Evolutionary conservation across 208 protist species (phyloP).

Genomic region (Angomonas deanei): DNA sequence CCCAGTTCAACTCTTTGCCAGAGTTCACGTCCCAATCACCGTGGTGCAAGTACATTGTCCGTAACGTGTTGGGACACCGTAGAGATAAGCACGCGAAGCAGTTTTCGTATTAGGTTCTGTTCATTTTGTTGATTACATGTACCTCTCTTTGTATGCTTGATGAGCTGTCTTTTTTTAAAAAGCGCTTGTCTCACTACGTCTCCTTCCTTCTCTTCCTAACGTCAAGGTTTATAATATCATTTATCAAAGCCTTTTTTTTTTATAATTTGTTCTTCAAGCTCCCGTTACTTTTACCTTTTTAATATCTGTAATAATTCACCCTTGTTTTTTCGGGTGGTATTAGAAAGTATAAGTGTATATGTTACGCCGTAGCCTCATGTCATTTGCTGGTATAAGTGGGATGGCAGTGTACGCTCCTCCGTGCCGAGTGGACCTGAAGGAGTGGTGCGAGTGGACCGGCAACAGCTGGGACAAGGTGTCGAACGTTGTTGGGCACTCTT

Average conservation of each 20-base stretch:
- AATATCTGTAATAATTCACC: too few relatives aligned
- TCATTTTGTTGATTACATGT: neutral
- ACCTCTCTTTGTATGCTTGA: constrained; percentile 15
- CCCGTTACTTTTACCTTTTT: neutral
- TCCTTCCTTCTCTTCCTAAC: neutral
- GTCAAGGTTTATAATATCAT: neutral
- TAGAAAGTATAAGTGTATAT: constrained; percentile 14
- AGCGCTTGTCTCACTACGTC: neutral
- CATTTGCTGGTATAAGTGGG: constrained; percentile 73
- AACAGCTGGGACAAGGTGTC: constrained; percentile 89
- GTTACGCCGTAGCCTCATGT: constrained; percentile 43
- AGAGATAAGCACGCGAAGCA: constrained; percentile 35
- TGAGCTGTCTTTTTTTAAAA: neutral
- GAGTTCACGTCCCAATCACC: constrained; percentile 40
- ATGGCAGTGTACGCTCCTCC: constrained; percentile 84
- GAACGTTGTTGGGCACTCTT: constrained; percentile 83
- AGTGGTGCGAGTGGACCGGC: constrained; percentile 88
- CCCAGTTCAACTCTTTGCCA: constrained; percentile 38
- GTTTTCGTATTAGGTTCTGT: neutral
- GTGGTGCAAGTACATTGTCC: constrained; percentile 63
- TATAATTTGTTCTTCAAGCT: neutral
- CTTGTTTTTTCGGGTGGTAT: neutral
- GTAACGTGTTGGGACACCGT: constrained; percentile 42
- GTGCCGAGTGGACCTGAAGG: constrained; percentile 76
- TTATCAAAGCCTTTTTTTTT: constrained; percentile 3